A percentile compares a stretch with the other conserved stretches of the same genome.
These are phyloP conservation scores for Syncephalastrum sp. DNA, from an alignment of 371 early-diverging fungal genomes.

Conservation along the genomic window DNA sequence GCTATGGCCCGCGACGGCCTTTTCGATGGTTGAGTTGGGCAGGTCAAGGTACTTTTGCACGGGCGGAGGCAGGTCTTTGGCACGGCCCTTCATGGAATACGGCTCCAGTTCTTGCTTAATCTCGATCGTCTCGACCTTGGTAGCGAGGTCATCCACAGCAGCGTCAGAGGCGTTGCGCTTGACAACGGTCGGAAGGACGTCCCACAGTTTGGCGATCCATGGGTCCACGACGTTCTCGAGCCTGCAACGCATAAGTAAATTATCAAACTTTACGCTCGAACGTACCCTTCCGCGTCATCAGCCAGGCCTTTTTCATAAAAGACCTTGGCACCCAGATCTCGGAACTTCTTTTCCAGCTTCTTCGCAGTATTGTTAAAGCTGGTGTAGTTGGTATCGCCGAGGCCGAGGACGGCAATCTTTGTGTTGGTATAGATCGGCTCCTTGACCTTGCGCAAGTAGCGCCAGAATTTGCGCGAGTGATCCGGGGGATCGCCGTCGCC, in stretches of 20 bases:
- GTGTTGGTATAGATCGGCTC: slow-evolving; percentile 42
- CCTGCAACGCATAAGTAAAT: slow-evolving; percentile 12
- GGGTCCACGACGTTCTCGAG: slow-evolving; percentile 88
- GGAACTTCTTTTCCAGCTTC: slow-evolving; percentile 71
- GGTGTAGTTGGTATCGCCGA: slow-evolving; percentile 93
- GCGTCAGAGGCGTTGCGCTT: slow-evolving; percentile 4
- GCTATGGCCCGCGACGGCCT: slow-evolving; percentile 24
- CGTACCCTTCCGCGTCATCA: slow-evolving; percentile 87
- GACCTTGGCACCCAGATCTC: slow-evolving; percentile 69
- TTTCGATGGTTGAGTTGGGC: slow-evolving; percentile 13
- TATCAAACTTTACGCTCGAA: slow-evolving; percentile 16
- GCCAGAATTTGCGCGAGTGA: slow-evolving; percentile 87
- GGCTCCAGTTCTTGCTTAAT: slow-evolving; percentile 11
- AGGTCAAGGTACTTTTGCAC: slow-evolving; percentile 19
- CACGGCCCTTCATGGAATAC: slow-evolving; percentile 15
- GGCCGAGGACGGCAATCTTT: slow-evolving; percentile 58
- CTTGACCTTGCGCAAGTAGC: slow-evolving; percentile 70
- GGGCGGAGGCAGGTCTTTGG: slow-evolving; percentile 5
- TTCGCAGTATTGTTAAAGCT: slow-evolving; percentile 87
- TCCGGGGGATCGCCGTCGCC: slow-evolving; percentile 97
- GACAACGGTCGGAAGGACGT: slow-evolving; percentile 54
- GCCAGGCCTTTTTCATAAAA: slow-evolving; percentile 82
- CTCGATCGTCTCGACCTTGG: slow-evolving; percentile 10
- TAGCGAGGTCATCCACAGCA: slow-evolving; percentile 1
- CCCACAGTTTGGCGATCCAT: slow-evolving; percentile 90